These are phyloP conservation scores for Zasmidium angulare DNA, from an alignment of 2,329 filamentous ascomycete genomes.

Conservation along the genomic window DNA sequence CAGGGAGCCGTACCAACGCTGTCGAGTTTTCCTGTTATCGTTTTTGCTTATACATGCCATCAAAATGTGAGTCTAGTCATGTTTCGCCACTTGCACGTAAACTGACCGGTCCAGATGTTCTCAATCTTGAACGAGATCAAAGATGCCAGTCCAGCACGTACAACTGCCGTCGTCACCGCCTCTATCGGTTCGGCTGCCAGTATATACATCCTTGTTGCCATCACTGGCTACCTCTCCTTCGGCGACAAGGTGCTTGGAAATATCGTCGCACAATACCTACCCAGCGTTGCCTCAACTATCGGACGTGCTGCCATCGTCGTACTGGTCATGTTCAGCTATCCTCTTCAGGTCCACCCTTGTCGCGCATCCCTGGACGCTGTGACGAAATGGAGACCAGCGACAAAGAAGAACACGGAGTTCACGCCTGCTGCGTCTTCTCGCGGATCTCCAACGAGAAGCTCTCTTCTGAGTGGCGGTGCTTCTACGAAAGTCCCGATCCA, in stretches of 20 bases:
- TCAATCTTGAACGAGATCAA: constrained; percentile 94
- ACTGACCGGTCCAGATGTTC: constrained; percentile 71
- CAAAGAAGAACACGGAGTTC: constrained; percentile 23
- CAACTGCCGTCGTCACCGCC: constrained; percentile 73
- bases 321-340: constrained; percentile 94
- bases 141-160: constrained; percentile 75
- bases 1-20: constrained; percentile 75
- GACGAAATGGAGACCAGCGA: constrained; percentile 77
- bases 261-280: constrained; percentile 85
- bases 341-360: constrained; percentile 92
- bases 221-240: constrained; percentile 95
- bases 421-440: constrained; percentile 26
- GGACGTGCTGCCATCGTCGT: constrained; percentile 94
- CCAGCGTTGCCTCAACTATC: constrained; percentile 81
- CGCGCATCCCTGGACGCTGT: constrained; percentile 93
- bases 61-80: constrained; percentile 69
- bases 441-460: constrained; percentile 32
- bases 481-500: constrained; percentile 22
- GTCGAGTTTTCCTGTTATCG: constrained; percentile 87
- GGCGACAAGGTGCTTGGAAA: constrained; percentile 87
- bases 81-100: not conserved
- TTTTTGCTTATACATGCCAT: constrained; percentile 99
- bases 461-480: constrained; percentile 23
- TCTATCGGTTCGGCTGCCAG: constrained; percentile 86
- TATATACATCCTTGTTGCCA: constrained; percentile 86